Evolutionary conservation across 1,284 basidiomycete species (phyloP).

Genomic region (Fistulinella cinereoalba): DNA sequence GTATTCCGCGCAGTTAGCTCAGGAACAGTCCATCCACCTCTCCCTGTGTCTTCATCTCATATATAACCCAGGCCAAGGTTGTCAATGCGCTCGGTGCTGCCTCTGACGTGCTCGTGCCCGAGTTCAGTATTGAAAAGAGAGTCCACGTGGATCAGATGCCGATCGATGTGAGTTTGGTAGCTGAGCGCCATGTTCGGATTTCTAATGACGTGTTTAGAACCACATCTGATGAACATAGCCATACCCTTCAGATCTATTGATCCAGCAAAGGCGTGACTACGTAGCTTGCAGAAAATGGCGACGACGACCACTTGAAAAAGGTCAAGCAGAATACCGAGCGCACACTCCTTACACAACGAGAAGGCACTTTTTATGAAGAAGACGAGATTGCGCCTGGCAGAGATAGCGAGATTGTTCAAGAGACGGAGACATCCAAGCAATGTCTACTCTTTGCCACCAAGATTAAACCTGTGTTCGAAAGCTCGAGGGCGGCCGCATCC

Average conservation of each 20-base stretch:
- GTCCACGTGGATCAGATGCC: slow-evolving; percentile 99
- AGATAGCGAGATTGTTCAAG: slow-evolving; percentile 41
- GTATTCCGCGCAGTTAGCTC: slow-evolving; percentile 86
- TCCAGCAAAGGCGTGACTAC: slow-evolving; percentile 87
- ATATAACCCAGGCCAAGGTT: slow-evolving; percentile 91
- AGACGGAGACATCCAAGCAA: slow-evolving; percentile 68
- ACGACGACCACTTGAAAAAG: slow-evolving; percentile 90
- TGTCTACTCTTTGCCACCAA: slow-evolving; percentile 71
- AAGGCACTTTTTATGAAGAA: slow-evolving; percentile 79
- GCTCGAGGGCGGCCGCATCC: slow-evolving; percentile 62
- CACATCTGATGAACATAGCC: slow-evolving; percentile 91
- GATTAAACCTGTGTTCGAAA: slow-evolving; percentile 74
- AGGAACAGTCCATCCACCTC: slow-evolving; percentile 94
- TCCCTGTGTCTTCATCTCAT: slow-evolving; percentile 91
- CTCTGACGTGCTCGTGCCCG: slow-evolving; percentile 91
- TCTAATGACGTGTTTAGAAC: slow-evolving; percentile 51
- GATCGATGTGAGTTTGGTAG: slow-evolving; percentile 67
- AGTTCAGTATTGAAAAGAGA: slow-evolving; percentile 97
- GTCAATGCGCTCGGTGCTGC: slow-evolving; percentile 93
- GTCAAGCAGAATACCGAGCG: slow-evolving; percentile 86
- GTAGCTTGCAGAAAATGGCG: slow-evolving; percentile 91
- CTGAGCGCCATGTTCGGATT: neutral
- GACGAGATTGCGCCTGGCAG: slow-evolving; percentile 79
- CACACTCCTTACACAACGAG: slow-evolving; percentile 81
- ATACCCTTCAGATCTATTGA: slow-evolving; percentile 91